Percentiles rank a stretch among this genome's conserved stretches.
phyloP scores from a whole-genome alignment of 805 yeast species.

The Wilhelminamyces savonicus region DNA sequence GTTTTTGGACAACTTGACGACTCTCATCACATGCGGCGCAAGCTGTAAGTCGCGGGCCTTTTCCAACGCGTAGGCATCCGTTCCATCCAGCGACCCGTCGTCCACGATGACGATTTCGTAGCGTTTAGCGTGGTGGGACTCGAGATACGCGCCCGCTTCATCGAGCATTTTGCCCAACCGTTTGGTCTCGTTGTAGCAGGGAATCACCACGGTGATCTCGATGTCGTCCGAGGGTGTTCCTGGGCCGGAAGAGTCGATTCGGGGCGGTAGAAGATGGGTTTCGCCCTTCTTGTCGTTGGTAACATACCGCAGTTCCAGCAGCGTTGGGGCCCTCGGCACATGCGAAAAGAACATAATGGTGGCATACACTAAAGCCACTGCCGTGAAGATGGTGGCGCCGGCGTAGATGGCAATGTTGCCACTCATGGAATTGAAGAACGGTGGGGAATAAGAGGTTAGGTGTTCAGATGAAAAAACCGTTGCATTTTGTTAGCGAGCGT shows the following conservation, averaged over 20 bases:
- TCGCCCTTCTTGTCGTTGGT: slow-evolving; percentile 37
- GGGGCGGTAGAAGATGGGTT: slow-evolving; percentile 26
- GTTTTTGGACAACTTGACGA: slow-evolving; percentile 62
- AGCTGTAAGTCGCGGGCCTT: slow-evolving; percentile 46
- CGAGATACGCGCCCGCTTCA: slow-evolving; percentile 57
- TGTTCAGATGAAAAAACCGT: too few relatives aligned
- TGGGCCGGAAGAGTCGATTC: slow-evolving; percentile 20
- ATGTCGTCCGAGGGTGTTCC: slow-evolving; percentile 25
- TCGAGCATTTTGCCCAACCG: slow-evolving; percentile 68
- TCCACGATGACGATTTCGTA: slow-evolving; percentile 86
- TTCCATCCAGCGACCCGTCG: slow-evolving; percentile 85
- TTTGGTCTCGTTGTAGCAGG: slow-evolving; percentile 84
- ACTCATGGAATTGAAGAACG: too few relatives aligned
- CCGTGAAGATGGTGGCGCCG: background rate
- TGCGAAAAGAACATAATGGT: slow-evolving; percentile 50
- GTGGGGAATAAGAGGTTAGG: too few relatives aligned
- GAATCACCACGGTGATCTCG: slow-evolving; percentile 73
- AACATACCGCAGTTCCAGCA: slow-evolving; percentile 47
- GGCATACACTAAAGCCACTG: slow-evolving; percentile 25
- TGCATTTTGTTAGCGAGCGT: too few relatives aligned
- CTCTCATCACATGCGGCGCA: slow-evolving; percentile 57
- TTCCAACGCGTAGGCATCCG: slow-evolving; percentile 64
- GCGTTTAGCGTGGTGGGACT: slow-evolving; percentile 20
- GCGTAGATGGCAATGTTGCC: too few relatives aligned
- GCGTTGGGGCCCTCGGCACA: slow-evolving; percentile 49